Conservation (phyloP, 257 asterid genomes). For the Linaria vulgaris region DNA sequence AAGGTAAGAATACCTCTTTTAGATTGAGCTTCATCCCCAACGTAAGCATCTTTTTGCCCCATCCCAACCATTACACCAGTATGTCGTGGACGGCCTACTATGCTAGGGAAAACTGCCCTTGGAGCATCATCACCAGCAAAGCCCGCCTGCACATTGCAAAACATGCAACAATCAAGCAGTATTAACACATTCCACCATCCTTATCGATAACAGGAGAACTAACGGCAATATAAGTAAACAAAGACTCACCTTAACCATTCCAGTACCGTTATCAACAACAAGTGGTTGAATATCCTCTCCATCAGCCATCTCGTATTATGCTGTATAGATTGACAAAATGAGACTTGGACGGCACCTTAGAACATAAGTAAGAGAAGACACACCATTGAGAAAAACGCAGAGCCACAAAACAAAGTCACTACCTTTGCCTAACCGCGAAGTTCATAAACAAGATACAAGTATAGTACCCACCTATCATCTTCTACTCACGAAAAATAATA, state of each 20-base stretch:
- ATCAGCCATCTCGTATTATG: constrained; percentile 40
- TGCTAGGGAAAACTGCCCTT: constrained; percentile 48
- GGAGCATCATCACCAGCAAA: constrained; percentile 55
- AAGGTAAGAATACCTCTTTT: constrained; percentile 45
- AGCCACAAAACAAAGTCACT: neutral
- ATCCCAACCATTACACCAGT: constrained; percentile 49
- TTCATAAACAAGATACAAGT: too few relatives aligned
- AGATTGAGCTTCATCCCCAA: constrained; percentile 48
- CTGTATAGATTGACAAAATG: constrained; percentile 4
- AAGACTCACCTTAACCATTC: constrained; percentile 46
- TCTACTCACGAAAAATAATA: too few relatives aligned
- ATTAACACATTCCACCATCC: neutral
- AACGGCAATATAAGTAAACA: neutral
- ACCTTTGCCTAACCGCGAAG: neutral
- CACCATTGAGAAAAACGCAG: neutral
- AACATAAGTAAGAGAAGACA: neutral
- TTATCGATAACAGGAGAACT: too few relatives aligned
- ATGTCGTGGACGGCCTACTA: constrained; percentile 46
- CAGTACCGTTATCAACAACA: constrained; percentile 53
- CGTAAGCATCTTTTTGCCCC: constrained; percentile 46
- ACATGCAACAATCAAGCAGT: neutral
- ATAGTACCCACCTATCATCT: too few relatives aligned
- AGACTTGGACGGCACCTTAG: too few relatives aligned
- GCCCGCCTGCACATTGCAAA: constrained; percentile 37
- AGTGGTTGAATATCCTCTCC: constrained; percentile 48